Percentiles rank a stretch among this genome's conserved stretches.
Evolutionary conservation across 352 stramenopile genomes (phyloP).

Genomic region (Peronospora belbahrii): DNA sequence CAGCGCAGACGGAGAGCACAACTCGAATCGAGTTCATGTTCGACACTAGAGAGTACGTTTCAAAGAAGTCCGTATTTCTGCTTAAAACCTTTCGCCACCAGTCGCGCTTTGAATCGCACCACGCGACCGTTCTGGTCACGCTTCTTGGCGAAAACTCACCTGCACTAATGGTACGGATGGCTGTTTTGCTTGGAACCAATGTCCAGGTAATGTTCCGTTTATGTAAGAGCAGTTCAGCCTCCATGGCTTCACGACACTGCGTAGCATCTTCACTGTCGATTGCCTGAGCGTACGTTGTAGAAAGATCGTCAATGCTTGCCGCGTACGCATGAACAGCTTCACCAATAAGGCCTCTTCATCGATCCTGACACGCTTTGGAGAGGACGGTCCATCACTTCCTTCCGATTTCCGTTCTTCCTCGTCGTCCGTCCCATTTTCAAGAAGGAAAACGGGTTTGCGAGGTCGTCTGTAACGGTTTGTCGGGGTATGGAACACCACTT

Average conservation of each 20-base stretch:
- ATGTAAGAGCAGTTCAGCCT: not conserved
- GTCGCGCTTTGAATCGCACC: not conserved
- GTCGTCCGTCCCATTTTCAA: conserved; percentile 1
- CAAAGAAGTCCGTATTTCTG: not conserved
- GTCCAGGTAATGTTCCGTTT: not conserved
- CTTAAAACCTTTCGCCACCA: not conserved
- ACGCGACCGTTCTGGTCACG: not conserved
- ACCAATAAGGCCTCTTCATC: conserved; percentile 10
- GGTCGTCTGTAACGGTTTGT: not conserved
- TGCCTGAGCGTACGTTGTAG: not conserved
- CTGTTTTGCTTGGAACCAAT: not conserved
- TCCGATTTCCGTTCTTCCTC: conserved; percentile 5
- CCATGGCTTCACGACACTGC: not conserved
- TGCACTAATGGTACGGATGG: not conserved
- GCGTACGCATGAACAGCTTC: conserved; percentile 3
- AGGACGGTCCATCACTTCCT: conserved; percentile 5
- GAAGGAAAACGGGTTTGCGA: not conserved
- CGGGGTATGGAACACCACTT: conserved; percentile 1
- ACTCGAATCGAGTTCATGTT: conserved; percentile 33
- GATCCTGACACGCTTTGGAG: conserved; percentile 8
- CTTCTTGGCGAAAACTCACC: not conserved
- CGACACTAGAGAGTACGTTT: conserved; percentile 17
- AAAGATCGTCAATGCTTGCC: not conserved
- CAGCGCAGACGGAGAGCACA: conserved; percentile 6
- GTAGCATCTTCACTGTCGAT: not conserved